Evolutionary conservation across 2,329 filamentous ascomycete genomes (phyloP).

Genomic region (Cordyceps tenuipes): DNA sequence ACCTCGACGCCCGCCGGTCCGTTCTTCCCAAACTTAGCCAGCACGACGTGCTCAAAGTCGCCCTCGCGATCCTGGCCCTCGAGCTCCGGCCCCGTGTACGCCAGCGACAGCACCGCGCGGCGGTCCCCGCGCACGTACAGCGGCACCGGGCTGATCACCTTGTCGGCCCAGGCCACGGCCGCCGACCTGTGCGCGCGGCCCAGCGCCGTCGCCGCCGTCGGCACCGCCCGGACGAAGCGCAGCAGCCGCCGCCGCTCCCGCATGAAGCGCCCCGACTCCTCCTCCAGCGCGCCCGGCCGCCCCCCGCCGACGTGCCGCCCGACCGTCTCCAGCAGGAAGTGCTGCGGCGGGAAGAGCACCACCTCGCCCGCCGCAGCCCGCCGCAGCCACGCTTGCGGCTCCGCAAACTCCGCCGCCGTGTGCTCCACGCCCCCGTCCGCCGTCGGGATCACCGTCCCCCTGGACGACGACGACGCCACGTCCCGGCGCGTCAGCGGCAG

Average conservation of each 20-base stretch:
- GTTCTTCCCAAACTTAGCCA: conserved; percentile 44
- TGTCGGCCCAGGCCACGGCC: conserved; percentile 47
- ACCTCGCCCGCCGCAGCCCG: conserved; percentile 57
- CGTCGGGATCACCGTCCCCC: conserved; percentile 55
- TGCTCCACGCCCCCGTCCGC: conserved; percentile 61
- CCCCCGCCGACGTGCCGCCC: conserved; percentile 40
- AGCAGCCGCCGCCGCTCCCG: conserved; percentile 45
- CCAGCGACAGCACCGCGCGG: conserved; percentile 46
- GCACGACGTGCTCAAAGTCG: conserved; percentile 50
- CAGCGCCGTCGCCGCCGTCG: conserved; percentile 32
- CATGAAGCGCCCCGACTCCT: conserved; percentile 29
- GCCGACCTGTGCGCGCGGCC: conserved; percentile 33
- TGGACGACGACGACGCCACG: conserved; percentile 29
- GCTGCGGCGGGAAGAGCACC: conserved; percentile 85
- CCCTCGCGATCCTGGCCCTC: conserved; percentile 39
- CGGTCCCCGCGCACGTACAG: conserved; percentile 38
- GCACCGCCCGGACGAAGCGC: conserved; percentile 40
- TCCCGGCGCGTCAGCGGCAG: conserved; percentile 44
- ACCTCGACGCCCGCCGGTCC: conserved; percentile 48
- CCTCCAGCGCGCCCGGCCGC: conserved; percentile 18
- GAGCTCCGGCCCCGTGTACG: conserved; percentile 50
- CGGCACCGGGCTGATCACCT: conserved; percentile 50
- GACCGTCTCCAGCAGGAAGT: conserved; percentile 59
- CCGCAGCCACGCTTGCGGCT: conserved; percentile 59
- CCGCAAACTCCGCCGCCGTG: conserved; percentile 71